phyloP scores from a whole-genome alignment of 192 early-diverging fungal genomes.

The Chytriomyces confervae region DNA sequence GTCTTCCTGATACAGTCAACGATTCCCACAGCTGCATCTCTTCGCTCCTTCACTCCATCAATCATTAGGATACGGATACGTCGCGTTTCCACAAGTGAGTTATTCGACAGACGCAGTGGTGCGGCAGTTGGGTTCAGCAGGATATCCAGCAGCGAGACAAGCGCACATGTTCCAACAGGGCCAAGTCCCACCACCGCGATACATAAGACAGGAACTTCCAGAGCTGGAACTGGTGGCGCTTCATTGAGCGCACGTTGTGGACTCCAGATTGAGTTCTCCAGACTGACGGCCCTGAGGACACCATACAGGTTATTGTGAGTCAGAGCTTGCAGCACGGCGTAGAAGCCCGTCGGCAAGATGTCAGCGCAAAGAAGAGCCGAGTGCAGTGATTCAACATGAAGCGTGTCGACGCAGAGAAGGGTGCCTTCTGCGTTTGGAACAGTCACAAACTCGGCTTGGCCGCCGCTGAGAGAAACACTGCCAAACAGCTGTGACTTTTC shows the following conservation, averaged over 20 bases:
- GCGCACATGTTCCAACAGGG: constrained; percentile 59
- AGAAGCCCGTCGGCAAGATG: constrained; percentile 62
- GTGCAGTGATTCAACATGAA: constrained; percentile 50
- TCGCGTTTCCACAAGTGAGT: neutral
- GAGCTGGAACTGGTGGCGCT: neutral
- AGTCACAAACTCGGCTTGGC: constrained; percentile 61
- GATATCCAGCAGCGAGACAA: constrained; percentile 42
- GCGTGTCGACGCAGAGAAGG: constrained; percentile 37
- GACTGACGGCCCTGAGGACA: neutral
- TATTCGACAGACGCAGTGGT: constrained; percentile 18
- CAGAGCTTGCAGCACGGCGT: constrained; percentile 59
- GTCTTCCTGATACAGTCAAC: constrained; percentile 3
- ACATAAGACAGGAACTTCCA: constrained; percentile 27
- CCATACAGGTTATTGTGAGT: constrained; percentile 33
- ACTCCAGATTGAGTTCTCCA: constrained; percentile 1
- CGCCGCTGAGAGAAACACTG: constrained; percentile 45
- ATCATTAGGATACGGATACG: neutral
- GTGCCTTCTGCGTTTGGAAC: constrained; percentile 58
- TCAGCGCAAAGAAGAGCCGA: constrained; percentile 58
- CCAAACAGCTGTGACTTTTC: neutral
- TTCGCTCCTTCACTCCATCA: constrained; percentile 11
- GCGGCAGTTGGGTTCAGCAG: constrained; percentile 10
- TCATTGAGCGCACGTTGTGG: neutral
- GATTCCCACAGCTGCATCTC: neutral
- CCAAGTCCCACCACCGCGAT: constrained; percentile 61